A percentile compares a stretch with the other conserved stretches of the same genome.
Evolutionary conservation across 345 rosid genomes (phyloP).

Genomic region (Boechera divaricarpa): DNA sequence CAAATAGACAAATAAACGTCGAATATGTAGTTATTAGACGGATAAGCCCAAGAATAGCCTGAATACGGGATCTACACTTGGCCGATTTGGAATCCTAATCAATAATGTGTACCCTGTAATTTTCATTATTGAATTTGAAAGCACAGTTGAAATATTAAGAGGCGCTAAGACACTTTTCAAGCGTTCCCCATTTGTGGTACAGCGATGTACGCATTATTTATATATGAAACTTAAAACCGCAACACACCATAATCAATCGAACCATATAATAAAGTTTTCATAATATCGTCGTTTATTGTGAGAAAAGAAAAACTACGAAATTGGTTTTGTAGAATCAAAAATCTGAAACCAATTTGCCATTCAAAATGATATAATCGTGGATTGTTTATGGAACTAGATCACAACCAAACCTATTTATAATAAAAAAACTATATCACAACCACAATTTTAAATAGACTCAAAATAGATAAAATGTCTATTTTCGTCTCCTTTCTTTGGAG

Average conservation of each 20-base stretch:
- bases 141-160: too few species aligned
- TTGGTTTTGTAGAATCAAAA: neutral
- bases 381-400: too few species aligned
- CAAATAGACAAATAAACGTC: neutral
- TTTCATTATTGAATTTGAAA: neutral
- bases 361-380: too few species aligned
- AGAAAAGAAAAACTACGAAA: neutral
- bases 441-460: too few species aligned
- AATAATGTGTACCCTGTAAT: neutral
- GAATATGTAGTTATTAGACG: neutral
- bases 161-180: too few species aligned
- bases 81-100: conserved; percentile 9
- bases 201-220: too few species aligned
- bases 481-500: neutral
- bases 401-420: too few species aligned
- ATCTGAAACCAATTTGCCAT: neutral
- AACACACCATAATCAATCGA: too few species aligned
- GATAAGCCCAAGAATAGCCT: neutral
- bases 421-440: too few species aligned
- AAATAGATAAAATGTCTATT: neutral
- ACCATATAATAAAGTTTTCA: neutral
- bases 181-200: too few species aligned
- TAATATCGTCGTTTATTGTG: neutral
- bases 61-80: conserved; percentile 20
- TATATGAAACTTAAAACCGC: too few species aligned